Evolutionary conservation across 768 basidiomycete species (phyloP).

Genomic region (Boletus barrowsii): DNA sequence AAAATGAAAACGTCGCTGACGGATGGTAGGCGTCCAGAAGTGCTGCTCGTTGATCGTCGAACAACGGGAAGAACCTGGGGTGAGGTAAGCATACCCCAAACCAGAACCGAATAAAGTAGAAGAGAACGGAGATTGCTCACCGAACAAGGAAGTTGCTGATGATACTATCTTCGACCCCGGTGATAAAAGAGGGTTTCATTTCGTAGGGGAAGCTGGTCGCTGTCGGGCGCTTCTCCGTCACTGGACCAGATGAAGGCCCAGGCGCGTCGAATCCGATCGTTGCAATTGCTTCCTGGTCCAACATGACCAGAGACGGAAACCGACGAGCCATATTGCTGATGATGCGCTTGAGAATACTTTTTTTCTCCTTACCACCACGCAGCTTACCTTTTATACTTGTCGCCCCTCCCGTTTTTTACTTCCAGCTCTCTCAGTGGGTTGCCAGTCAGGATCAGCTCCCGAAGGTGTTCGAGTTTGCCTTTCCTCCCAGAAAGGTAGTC

Average conservation of each 20-base stretch:
- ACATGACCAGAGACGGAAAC: conserved; percentile 76
- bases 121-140: conserved; percentile 39
- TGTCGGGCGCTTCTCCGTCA: conserved; percentile 41
- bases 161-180: conserved; percentile 65
- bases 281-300: conserved; percentile 79
- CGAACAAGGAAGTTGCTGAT: conserved; percentile 77
- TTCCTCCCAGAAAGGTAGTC: conserved; percentile 57
- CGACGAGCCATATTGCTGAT: conserved; percentile 75
- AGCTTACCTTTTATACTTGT: conserved; percentile 67
- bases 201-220: conserved; percentile 76
- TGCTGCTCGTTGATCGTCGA: conserved; percentile 70
- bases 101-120: conserved; percentile 1
- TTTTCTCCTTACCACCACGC: not conserved
- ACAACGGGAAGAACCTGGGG: conserved; percentile 76
- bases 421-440: conserved; percentile 72
- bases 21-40: conserved; percentile 77
- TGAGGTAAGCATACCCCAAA: conserved; percentile 5
- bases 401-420: conserved; percentile 51
- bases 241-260: conserved; percentile 44
- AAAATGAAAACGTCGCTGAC: conserved; percentile 88
- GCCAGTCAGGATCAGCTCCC: conserved; percentile 71
- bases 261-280: conserved; percentile 78
- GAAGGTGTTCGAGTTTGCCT: conserved; percentile 58
- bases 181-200: conserved; percentile 71
- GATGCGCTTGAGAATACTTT: conserved; percentile 5